Percentiles rank a stretch among this genome's conserved stretches.
Conservation (phyloP, 495 filamentous ascomycete genomes). For the Lasiosphaeria miniovina region DNA sequence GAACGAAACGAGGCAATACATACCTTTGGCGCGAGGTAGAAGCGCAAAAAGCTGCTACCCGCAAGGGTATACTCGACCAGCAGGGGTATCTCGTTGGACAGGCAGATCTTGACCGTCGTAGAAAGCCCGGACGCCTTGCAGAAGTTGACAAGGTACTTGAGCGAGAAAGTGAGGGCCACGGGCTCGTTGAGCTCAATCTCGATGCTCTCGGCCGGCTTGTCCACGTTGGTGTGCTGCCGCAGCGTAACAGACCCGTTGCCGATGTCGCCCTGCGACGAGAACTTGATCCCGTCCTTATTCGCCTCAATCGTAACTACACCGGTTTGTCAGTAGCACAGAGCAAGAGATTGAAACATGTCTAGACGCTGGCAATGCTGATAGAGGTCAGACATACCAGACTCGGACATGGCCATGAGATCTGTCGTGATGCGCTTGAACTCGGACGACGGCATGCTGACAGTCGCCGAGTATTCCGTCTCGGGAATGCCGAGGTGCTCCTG, state of each 20-base stretch:
- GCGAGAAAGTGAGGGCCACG: constrained; percentile 93
- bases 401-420: constrained; percentile 85
- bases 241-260: constrained; percentile 91
- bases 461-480: constrained; percentile 95
- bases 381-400: constrained; percentile 69
- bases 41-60: constrained; percentile 78
- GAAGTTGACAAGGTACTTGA: constrained; percentile 99
- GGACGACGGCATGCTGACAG: constrained; percentile 77
- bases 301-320: constrained; percentile 86
- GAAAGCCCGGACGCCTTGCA: constrained; percentile 94
- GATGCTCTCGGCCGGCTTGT: constrained; percentile 83
- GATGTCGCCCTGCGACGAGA: constrained; percentile 91
- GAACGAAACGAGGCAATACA: constrained; percentile 18
- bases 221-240: constrained; percentile 82
- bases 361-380: no score
- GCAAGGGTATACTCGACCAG: constrained; percentile 85
- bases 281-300: constrained; percentile 95
- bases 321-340: constrained; percentile 7
- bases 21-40: constrained; percentile 98
- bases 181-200: constrained; percentile 89
- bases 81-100: constrained; percentile 94
- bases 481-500: constrained; percentile 99
- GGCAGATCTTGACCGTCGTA: constrained; percentile 76
- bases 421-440: constrained; percentile 96
- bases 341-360: no score